Conservation (phyloP, 192 early-diverging fungal genomes). For the Chytriomyces hyalinus region DNA sequence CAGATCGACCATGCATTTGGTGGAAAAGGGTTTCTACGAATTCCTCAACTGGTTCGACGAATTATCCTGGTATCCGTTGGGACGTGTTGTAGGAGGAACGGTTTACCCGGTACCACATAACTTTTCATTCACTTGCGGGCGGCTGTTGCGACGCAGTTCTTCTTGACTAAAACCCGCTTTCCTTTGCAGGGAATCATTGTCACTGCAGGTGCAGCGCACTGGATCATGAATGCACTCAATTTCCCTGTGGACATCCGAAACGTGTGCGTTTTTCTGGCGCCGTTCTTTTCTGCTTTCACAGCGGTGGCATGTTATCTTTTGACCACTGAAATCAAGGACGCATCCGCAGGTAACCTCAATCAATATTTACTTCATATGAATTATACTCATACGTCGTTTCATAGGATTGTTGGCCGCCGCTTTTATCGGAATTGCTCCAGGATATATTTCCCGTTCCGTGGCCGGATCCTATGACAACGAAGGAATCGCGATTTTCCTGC, state of each 20-base stretch:
- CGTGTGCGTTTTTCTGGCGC: constrained; percentile 97
- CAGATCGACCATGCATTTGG: constrained; percentile 90
- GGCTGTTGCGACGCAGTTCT: too few species aligned
- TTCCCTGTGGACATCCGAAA: constrained; percentile 98
- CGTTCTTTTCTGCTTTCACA: constrained; percentile 95
- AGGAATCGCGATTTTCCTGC: constrained; percentile 98
- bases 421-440: constrained; percentile 98
- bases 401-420: constrained; percentile 91
- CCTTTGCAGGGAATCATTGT: constrained; percentile 85
- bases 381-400: not conserved
- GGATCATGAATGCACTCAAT: constrained; percentile 89
- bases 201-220: constrained; percentile 93
- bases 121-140: too few species aligned
- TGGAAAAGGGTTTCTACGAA: constrained; percentile 92
- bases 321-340: constrained; percentile 89
- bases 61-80: constrained; percentile 97
- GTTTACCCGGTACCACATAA: constrained; percentile 75
- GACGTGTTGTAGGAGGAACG: constrained; percentile 98
- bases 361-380: not conserved
- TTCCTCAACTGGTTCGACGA: constrained; percentile 99
- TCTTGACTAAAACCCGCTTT: too few species aligned
- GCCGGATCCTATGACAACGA: constrained; percentile 99
- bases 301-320: constrained; percentile 93
- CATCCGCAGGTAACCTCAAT: constrained; percentile 63
- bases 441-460: constrained; percentile 99